A percentile compares a stretch with the other conserved stretches of the same genome.
Evolutionary conservation across 192 early-diverging fungal genomes (phyloP).

Genomic region (Coemansia sp.): DNA sequence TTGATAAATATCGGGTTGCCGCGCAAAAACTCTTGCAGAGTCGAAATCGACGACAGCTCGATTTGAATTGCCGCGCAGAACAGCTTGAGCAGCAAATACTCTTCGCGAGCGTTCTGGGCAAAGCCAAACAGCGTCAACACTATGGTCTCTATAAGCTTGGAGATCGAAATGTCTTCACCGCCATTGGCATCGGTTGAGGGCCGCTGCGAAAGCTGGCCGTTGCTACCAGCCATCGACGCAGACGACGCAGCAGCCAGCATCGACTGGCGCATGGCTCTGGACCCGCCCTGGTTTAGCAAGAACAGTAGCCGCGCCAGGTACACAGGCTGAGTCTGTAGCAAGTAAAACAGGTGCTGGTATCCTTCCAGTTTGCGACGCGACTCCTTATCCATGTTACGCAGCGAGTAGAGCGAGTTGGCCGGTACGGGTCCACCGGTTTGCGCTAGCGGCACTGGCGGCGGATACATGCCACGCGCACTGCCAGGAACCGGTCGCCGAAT

Average conservation of each 20-base stretch:
- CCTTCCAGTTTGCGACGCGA: conserved; percentile 69
- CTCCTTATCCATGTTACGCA: conserved; percentile 83
- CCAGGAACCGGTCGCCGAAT: conserved; percentile 44
- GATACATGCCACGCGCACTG: conserved; percentile 25
- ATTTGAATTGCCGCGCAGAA: conserved; percentile 87
- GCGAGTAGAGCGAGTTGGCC: conserved; percentile 55
- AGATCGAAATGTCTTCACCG: conserved; percentile 46
- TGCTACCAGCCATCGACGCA: conserved; percentile 2
- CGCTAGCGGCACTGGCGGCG: conserved; percentile 12
- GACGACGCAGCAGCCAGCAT: conserved; percentile 11
- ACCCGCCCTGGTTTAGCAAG: conserved; percentile 79
- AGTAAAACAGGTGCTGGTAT: conserved; percentile 94
- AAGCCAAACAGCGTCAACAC: conserved; percentile 95
- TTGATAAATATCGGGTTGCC: conserved; percentile 98
- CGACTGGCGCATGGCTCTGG: conserved; percentile 49
- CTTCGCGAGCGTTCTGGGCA: conserved; percentile 94
- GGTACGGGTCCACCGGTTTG: conserved; percentile 15
- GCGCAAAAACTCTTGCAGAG: conserved; percentile 86
- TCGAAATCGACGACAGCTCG: conserved; percentile 81
- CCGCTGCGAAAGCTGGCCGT: conserved; percentile 18
- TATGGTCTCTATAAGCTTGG: conserved; percentile 82
- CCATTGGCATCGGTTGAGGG: background rate
- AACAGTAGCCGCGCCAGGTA: conserved; percentile 90
- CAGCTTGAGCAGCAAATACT: conserved; percentile 91
- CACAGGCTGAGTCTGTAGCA: conserved; percentile 93